Base-by-base conservation (phyloP, 2,329 filamentous ascomycete species). In the Fusarium decemcellulare region DNA sequence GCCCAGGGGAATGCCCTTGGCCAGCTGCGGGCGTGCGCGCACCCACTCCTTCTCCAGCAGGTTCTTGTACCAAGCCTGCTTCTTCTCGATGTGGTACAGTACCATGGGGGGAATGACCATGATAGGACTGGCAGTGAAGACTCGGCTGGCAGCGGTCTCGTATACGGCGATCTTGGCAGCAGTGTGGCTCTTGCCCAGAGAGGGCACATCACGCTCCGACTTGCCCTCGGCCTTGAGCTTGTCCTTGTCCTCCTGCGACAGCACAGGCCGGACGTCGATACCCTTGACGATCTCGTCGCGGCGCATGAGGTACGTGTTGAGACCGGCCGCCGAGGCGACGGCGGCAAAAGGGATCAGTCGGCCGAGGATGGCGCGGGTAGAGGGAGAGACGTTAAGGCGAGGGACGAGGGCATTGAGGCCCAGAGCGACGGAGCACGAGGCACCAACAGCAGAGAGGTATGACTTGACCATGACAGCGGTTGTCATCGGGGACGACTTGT, bases 271-370 rank as follows among this genome's bases (percentile, higher is more conserved):
- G 39, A 99, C 90, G 80, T 98, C 93, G 76, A 99, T 99, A 55
- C 96, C 96, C 65, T 89, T 89, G 76, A 93, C 88, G 74, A 99
- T 98, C 83, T 99, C 96, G 81, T 98, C 95, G 68, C 94, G 92
- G 63, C 96, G 93, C 96, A 99, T 99, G 59, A 99, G 88, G 82
- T 98, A 97, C 29, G 98, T 96, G 81, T 99, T 99, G 67, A 99
- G 86, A 2, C 91, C 94, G 76, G 94, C 95, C 5, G 96, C 96
- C 63, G 90, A 93, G 32, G 95, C 95, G 11, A 99, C 96, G 12
- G 96, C 96, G 1, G 95, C 96, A 77, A 99, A 99, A 29, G 96
- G 96, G 8, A 98, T 95, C 9, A 99, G 88, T n/a, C 96, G 91
- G 58, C 90, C 87, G 4, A 98, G 89, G 18, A 97, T 89, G 40